Base-by-base conservation (phyloP, 306 rosid species). In the Fragaria ananassa region DNA sequence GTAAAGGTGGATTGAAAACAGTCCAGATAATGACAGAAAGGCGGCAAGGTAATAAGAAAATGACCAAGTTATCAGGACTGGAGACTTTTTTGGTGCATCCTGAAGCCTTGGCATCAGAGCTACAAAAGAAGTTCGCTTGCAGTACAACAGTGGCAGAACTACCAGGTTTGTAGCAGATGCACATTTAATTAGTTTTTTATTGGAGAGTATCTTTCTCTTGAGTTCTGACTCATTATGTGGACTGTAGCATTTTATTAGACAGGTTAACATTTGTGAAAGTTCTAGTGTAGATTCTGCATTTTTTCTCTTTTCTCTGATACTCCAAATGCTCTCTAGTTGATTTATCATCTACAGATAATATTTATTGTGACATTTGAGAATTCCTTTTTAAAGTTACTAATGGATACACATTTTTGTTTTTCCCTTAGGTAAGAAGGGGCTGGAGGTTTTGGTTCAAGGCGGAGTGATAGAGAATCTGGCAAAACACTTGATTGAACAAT, bases 121-220 rank as follows among this genome's bases (percentile, higher is more conserved):
- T 94, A 78, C 96, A 92, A 88, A 92, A 93, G 82, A 93, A 90
- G 88, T 94, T 89, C 81, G 97, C 98, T 41, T 94, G 97, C 85
- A 94, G 98, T 80, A 94, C 98, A 47, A 56, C 97, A 11, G 88
- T 89, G 72, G 86, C 86, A 73, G 98, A 92, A 81, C 85, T 94
- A 76, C 97, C 97, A 76, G 98, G 98, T 94, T 61, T 77, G 23
- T 76, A 64, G 11, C 42, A 62, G 61, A 64, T 44, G 27, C 10
- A 29, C 47, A 12, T n/a, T 21, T 34, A 35, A 54, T 56, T 37
- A 14, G 18, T 21, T 14, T 54, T 29, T 29, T 53, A 21, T 37
- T 72, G 67, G 14, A 9, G 21, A 13, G 51, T 7, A 72, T 56
- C 1, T 23, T 57, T 39, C 53, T 72, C 37, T 54, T 8, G 11